Evolutionary conservation across 2,329 filamentous ascomycete species (phyloP).

Genomic region (Ciborinia camelliae): DNA sequence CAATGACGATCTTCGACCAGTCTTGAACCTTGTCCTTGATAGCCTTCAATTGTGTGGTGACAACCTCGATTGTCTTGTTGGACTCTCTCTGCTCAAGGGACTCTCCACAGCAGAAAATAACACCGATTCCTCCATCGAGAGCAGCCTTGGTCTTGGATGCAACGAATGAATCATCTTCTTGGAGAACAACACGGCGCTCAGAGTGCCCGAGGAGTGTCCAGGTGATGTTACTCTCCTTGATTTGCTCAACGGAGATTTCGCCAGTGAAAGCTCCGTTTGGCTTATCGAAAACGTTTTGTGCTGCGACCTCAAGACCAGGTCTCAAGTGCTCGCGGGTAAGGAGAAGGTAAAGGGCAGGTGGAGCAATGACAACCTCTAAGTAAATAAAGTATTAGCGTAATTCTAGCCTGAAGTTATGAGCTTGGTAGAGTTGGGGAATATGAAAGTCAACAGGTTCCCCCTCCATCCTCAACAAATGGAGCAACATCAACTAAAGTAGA

Average conservation of each 20-base stretch:
- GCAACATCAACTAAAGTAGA: not conserved
- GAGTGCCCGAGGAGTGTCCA: conserved; percentile 95
- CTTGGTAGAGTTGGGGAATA: not conserved
- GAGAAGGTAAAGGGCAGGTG: conserved; percentile 85
- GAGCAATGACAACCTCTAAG: conserved; percentile 91
- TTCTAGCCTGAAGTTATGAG: not conserved
- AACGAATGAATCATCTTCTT: conserved; percentile 81
- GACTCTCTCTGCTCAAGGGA: conserved; percentile 87
- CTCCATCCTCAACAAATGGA: conserved; percentile 2
- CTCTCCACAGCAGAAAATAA: conserved; percentile 98
- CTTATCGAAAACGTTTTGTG: conserved; percentile 97
- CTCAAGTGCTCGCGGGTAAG: conserved; percentile 77
- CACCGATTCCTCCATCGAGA: conserved; percentile 77
- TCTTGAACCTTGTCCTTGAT: conserved; percentile 75
- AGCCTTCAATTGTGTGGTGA: conserved; percentile 80
- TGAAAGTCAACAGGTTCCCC: not conserved
- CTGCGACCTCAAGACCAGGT: conserved; percentile 75
- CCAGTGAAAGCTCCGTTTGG: conserved; percentile 96
- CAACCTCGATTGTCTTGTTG: conserved; percentile 78
- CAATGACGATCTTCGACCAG: conserved; percentile 93
- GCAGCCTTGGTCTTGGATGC: conserved; percentile 94
- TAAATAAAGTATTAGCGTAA: conserved; percentile 1
- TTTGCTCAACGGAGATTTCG: conserved; percentile 89
- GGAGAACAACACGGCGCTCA: conserved; percentile 85
- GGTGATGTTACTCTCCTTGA: conserved; percentile 81